phyloP scores from a whole-genome alignment of 768 basidiomycete genomes.

The Dictyophora rubrovolvata region DNA sequence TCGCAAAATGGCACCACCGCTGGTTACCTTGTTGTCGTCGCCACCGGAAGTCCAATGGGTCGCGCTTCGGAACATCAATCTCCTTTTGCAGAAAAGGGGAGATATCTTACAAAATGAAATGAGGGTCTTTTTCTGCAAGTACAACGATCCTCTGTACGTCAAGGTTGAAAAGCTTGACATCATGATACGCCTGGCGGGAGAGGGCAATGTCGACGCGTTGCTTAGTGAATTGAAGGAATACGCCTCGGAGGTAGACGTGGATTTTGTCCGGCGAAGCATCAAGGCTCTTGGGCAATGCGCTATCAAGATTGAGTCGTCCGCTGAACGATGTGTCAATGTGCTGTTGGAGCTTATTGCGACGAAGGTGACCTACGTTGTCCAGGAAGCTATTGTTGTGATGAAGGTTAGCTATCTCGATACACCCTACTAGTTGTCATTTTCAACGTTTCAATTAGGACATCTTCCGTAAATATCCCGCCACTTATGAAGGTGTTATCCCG shows the following conservation, averaged over 20 bases:
- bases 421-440: not conserved
- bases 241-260: conserved; percentile 94
- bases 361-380: conserved; percentile 93
- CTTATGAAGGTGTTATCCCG: conserved; percentile 95
- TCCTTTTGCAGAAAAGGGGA: conserved; percentile 86
- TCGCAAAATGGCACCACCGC: conserved; percentile 95
- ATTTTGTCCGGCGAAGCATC: conserved; percentile 91
- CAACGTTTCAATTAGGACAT: conserved; percentile 59
- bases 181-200: conserved; percentile 88
- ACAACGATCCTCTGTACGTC: conserved; percentile 98
- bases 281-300: conserved; percentile 95
- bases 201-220: conserved; percentile 89
- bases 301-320: conserved; percentile 86
- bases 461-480: conserved; percentile 93
- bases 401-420: conserved; percentile 46
- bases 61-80: conserved; percentile 90
- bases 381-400: conserved; percentile 98
- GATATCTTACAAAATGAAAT: conserved; percentile 92
- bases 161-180: conserved; percentile 98
- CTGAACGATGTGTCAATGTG: conserved; percentile 91
- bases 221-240: conserved; percentile 95
- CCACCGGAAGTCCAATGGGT: conserved; percentile 99
- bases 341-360: conserved; percentile 88
- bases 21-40: conserved; percentile 90
- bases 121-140: conserved; percentile 99